Percentiles rank a stretch among this genome's conserved stretches.
phyloP scores from a whole-genome alignment of 1,139 yeast species.

The Taiozyma onychis region DNA sequence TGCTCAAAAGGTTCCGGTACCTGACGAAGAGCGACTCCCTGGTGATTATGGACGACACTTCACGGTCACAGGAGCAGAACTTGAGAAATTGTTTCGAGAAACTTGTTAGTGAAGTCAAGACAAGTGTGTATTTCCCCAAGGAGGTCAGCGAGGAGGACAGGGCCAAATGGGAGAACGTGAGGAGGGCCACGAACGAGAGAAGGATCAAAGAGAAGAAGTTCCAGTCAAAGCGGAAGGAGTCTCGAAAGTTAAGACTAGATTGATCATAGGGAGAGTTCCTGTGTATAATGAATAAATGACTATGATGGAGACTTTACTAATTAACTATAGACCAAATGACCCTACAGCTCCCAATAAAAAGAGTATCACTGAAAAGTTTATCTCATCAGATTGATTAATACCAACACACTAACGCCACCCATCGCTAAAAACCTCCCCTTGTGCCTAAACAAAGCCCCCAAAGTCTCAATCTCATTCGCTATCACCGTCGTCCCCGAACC shows the following conservation, averaged over 20 bases:
- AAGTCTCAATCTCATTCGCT: not conserved
- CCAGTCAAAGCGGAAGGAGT: constrained; percentile 45
- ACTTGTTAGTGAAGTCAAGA: constrained; percentile 47
- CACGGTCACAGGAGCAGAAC: constrained; percentile 57
- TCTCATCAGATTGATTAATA: too few relatives aligned
- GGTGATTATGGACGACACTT: constrained; percentile 55
- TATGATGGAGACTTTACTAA: too few relatives aligned
- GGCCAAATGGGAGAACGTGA: not conserved
- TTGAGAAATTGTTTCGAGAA: constrained; percentile 54
- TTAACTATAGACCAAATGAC: too few relatives aligned
- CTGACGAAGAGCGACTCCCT: constrained; percentile 53
- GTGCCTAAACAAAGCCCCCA: too few relatives aligned
- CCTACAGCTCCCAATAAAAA: too few relatives aligned
- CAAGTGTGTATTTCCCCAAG: constrained; percentile 37
- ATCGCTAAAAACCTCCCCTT: too few relatives aligned
- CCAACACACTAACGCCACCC: too few relatives aligned
- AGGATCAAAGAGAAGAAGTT: constrained; percentile 46
- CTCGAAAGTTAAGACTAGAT: constrained; percentile 27
- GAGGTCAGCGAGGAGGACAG: not conserved
- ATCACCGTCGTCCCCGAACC: not conserved
- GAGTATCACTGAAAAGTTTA: too few relatives aligned
- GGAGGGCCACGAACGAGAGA: constrained; percentile 35
- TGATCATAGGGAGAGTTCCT: not conserved
- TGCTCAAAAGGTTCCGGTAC: constrained; percentile 39
- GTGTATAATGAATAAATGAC: too few relatives aligned